Percentiles rank a stretch among this genome's conserved stretches.
phyloP scores from a whole-genome alignment of 441 rosid genomes.

The Mallotus repandus region DNA sequence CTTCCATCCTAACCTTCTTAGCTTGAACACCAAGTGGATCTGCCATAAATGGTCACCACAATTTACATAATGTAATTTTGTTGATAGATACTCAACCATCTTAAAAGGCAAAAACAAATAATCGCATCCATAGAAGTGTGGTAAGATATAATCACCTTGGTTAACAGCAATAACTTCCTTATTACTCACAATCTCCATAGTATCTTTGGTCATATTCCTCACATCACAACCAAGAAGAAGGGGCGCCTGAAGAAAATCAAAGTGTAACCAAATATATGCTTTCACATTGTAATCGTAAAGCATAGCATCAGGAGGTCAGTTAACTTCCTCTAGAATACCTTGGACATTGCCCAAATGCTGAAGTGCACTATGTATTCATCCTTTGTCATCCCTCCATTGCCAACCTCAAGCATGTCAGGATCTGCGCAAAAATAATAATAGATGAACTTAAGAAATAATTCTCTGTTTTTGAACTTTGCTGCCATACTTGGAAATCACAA shows the following conservation, averaged over 20 bases:
- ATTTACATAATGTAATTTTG: background rate
- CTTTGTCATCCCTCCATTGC: constrained; percentile 63
- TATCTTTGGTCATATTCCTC: constrained; percentile 31
- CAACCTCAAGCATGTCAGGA: constrained; percentile 73
- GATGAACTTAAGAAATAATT: background rate
- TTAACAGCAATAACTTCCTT: constrained; percentile 42
- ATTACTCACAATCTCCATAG: constrained; percentile 31
- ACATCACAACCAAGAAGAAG: constrained; percentile 55
- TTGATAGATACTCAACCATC: constrained; percentile 5
- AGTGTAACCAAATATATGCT: background rate
- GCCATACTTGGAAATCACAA: background rate
- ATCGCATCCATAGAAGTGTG: background rate
- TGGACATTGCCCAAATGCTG: constrained; percentile 61
- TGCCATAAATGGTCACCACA: constrained; percentile 21
- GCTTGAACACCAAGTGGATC: constrained; percentile 69
- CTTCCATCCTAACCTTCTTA: constrained; percentile 50
- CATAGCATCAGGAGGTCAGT: background rate
- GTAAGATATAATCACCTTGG: constrained; percentile 40
- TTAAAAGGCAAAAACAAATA: background rate
- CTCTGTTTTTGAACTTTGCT: background rate
- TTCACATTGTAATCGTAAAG: background rate
- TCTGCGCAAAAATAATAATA: constrained; percentile 27
- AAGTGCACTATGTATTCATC: constrained; percentile 59
- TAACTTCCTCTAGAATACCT: constrained; percentile 30
- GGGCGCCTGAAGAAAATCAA: constrained; percentile 40